Evolutionary conservation across 306 rosid species (phyloP), one percentile per base, ranked within the genome.

Genomic region (Ormosia emarginata): DNA sequence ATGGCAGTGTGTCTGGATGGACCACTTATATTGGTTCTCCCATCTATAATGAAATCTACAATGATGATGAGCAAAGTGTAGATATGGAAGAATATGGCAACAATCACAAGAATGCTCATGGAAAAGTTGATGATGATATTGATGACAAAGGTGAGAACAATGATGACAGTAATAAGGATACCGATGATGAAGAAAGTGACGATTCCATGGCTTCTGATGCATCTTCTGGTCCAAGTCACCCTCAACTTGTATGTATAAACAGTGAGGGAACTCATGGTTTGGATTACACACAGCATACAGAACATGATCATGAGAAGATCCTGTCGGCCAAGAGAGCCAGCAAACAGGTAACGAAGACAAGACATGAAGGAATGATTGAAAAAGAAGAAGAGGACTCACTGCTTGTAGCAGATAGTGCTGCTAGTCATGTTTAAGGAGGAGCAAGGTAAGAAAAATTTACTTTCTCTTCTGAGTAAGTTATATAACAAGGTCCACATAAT

Each of bases 171-270:
- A 57, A 52, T 2, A 57, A 47, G 10, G 30, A 62, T 39, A 39
- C 33, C 4, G 74, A 65, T 34, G 73, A 34, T 47, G 90, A 50
- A 29, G 87, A 86, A 52, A 86, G 87, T 79, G 90, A 86, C 78
- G 94, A 92, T 67, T 92, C 97, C 5, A 86, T 92, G 97, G 89
- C 83, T 68, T 92, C 97, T 44, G 97, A 92, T 75, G 97, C 97
- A 69, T 88, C 97, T 56, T 90, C 94, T 18, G 93, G 93, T 77
- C 94, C 91, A 77, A 86, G 87, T 72, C 83, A 78, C 63, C 71
- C 39, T 40, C 80, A 84, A 18, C 78, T 82, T 77, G 55, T 81
- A 3, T 44, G 84, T 5, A 66, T 50, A 75, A 57, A 80, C 36
- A 74, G 78, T 17, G 90, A 84, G 67, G 74, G 75, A 61, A 91